Evolutionary conservation across 805 yeast genomes (phyloP).

Genomic region (Huiozyma sinensis): DNA sequence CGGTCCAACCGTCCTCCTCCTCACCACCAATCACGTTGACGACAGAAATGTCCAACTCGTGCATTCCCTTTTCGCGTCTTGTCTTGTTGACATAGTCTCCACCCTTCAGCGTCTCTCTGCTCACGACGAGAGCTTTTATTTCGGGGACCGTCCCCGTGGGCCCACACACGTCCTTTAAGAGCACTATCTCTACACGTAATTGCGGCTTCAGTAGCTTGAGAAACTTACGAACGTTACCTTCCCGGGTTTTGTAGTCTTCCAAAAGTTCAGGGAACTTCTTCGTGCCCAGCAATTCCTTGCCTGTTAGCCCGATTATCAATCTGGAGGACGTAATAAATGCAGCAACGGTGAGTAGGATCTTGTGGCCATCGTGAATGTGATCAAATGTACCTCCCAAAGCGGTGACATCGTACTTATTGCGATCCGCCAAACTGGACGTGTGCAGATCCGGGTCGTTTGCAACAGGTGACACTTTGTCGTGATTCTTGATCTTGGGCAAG

Average conservation of each 20-base stretch:
- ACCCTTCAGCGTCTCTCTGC: slow-evolving; percentile 70
- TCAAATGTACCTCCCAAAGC: slow-evolving; percentile 97
- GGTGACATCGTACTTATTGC: slow-evolving; percentile 25
- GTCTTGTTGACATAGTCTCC: slow-evolving; percentile 60
- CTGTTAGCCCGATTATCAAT: slow-evolving; percentile 79
- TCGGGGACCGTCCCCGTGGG: slow-evolving; percentile 73
- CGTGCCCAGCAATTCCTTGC: slow-evolving; percentile 55
- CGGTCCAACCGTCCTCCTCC: slow-evolving; percentile 44
- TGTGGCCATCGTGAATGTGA: slow-evolving; percentile 93
- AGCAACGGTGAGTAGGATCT: slow-evolving; percentile 65
- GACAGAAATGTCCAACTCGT: slow-evolving; percentile 38
- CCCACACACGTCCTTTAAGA: slow-evolving; percentile 82
- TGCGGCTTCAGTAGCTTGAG: slow-evolving; percentile 38
- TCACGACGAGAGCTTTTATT: slow-evolving; percentile 72
- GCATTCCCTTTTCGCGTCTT: slow-evolving; percentile 48
- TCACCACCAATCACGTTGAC: slow-evolving; percentile 61
- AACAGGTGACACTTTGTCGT: background rate
- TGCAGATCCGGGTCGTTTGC: background rate
- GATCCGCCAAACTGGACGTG: slow-evolving; percentile 3
- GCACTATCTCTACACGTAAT: slow-evolving; percentile 40
- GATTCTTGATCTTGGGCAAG: no score
- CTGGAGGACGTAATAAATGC: slow-evolving; percentile 44
- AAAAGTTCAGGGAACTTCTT: slow-evolving; percentile 62
- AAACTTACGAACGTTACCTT: slow-evolving; percentile 37
- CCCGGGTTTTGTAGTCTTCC: slow-evolving; percentile 47